phyloP scores from a whole-genome alignment of 768 basidiomycete species.

The Agrocybe chaxingu region DNA sequence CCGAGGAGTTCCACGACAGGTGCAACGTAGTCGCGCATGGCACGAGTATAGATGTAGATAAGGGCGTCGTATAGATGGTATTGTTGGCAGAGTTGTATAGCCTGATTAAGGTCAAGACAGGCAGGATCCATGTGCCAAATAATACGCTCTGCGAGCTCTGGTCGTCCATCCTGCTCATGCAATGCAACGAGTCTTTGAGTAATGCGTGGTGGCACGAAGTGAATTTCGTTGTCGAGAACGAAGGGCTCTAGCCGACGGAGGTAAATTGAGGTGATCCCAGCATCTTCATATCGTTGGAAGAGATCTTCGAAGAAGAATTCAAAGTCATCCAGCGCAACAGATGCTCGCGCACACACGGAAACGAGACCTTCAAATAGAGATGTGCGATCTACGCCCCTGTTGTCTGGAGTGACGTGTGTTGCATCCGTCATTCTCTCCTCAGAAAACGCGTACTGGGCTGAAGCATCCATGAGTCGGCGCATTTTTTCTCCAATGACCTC shows the following conservation, averaged over 20 bases:
- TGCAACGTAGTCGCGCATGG: constrained; percentile 83
- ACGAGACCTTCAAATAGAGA: constrained; percentile 88
- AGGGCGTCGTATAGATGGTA: constrained; percentile 90
- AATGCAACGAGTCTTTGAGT: constrained; percentile 79
- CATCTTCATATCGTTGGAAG: constrained; percentile 84
- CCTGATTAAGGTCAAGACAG: constrained; percentile 91
- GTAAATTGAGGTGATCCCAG: constrained; percentile 83
- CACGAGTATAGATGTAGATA: constrained; percentile 89
- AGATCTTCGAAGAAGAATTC: constrained; percentile 93
- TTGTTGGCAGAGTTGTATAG: constrained; percentile 78
- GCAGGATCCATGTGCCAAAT: constrained; percentile 96
- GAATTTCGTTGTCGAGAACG: constrained; percentile 71
- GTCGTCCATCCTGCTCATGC: constrained; percentile 68
- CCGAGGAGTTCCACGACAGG: constrained; percentile 83
- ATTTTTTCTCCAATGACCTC: constrained; percentile 72
- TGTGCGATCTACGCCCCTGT: constrained; percentile 90
- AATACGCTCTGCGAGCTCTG: constrained; percentile 78
- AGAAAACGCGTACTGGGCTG: constrained; percentile 87
- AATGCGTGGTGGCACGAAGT: constrained; percentile 79
- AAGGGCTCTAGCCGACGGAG: constrained; percentile 78
- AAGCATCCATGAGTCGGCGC: constrained; percentile 81
- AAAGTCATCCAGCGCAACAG: constrained; percentile 73
- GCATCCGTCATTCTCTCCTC: constrained; percentile 91
- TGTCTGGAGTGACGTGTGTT: constrained; percentile 78
- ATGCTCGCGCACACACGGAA: constrained; percentile 70